These are phyloP conservation scores for Pythium sukuiense DNA, from an alignment of 352 stramenopile species.

Conservation along the genomic window DNA sequence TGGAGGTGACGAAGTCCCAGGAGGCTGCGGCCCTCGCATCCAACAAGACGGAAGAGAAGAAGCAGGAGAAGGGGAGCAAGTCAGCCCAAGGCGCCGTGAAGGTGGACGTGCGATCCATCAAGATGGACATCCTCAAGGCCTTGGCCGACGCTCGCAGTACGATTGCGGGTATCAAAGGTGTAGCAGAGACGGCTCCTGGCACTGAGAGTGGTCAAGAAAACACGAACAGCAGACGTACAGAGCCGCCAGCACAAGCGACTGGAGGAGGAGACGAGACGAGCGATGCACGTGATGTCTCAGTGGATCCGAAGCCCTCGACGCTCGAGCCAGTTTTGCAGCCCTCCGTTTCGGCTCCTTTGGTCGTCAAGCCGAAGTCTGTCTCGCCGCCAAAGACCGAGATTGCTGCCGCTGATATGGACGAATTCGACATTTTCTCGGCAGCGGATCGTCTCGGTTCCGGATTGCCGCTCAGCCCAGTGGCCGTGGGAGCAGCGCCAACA, in stretches of 20 bases:
- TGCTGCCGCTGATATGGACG: conserved; percentile 40
- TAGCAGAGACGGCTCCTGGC: not conserved
- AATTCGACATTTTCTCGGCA: conserved; percentile 89
- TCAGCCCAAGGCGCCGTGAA: not conserved
- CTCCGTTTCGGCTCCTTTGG: not conserved
- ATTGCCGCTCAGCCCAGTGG: conserved; percentile 28
- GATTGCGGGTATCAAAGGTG: conserved; percentile 66
- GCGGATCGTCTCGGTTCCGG: conserved; percentile 60
- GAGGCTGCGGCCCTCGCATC: not conserved
- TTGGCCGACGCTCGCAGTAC: conserved; percentile 71
- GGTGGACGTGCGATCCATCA: conserved; percentile 75
- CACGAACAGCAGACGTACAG: not conserved
- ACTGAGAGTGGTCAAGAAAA: not conserved
- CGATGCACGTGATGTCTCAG: not conserved
- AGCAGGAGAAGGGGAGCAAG: not conserved
- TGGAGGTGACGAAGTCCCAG: not conserved
- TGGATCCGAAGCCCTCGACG: not conserved
- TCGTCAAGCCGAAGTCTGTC: not conserved
- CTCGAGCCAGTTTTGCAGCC: not conserved
- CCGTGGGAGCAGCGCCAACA: conserved; percentile 28
- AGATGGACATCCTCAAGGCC: conserved; percentile 79
- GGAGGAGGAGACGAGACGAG: not conserved
- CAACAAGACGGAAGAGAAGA: not conserved
- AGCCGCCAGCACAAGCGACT: not conserved
- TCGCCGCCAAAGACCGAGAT: conserved; percentile 15